Percentiles rank a stretch among this genome's conserved stretches.
Evolutionary conservation across 2,329 filamentous ascomycete species (phyloP).

Genomic region (Ceratocystis harringtonii): DNA sequence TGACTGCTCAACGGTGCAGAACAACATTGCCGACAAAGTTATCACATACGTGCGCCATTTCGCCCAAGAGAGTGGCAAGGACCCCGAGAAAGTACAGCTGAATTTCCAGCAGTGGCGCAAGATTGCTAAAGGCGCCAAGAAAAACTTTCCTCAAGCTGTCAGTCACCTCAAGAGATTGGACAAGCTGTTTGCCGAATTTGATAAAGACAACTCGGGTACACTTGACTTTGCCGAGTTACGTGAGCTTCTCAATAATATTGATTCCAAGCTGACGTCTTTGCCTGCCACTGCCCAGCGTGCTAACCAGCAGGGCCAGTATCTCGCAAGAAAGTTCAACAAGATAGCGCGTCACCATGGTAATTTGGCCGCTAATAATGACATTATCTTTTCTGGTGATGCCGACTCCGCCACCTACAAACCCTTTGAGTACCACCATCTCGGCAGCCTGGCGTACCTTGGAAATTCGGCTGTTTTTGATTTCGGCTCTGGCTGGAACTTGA

Average conservation of each 20-base stretch:
- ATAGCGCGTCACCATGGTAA: constrained; percentile 64
- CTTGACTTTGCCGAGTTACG: constrained; percentile 86
- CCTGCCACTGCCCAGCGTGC: constrained; percentile 93
- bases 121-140: constrained; percentile 70
- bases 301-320: constrained; percentile 87
- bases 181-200: constrained; percentile 79
- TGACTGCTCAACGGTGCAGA: constrained; percentile 92
- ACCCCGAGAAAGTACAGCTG: constrained; percentile 76
- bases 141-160: constrained; percentile 78
- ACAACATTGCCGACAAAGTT: constrained; percentile 87
- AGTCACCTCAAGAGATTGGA: constrained; percentile 80
- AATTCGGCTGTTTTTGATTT: constrained; percentile 94
- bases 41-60: constrained; percentile 76
- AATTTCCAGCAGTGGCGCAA: constrained; percentile 77
- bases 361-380: constrained; percentile 48
- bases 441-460: constrained; percentile 84
- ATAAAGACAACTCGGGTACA: constrained; percentile 82
- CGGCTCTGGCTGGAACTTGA: constrained; percentile 53
- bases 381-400: constrained; percentile 74
- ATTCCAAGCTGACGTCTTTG: constrained; percentile 82
- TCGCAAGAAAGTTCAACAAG: constrained; percentile 88
- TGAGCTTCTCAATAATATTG: constrained; percentile 81
- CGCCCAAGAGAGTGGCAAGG: constrained; percentile 81
- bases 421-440: constrained; percentile 86
- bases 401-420: constrained; percentile 88